Conservation (phyloP, 768 basidiomycete genomes). For the Rubroboletus pulcherrimus region DNA sequence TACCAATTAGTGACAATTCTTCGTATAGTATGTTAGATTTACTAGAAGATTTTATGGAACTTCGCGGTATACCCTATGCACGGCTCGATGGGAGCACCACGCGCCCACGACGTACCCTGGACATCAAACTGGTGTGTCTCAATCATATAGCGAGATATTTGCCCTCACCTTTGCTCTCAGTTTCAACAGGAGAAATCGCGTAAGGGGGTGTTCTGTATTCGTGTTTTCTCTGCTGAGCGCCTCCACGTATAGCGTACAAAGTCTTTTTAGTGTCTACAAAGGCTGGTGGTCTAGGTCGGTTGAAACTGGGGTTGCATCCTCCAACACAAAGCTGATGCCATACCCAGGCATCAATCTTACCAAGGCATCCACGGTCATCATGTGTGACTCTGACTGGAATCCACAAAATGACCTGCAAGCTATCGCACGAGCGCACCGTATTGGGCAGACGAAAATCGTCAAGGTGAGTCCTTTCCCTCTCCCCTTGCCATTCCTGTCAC, state of each 20-base stretch:
- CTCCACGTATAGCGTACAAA: slow-evolving; percentile 44
- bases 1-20: background rate
- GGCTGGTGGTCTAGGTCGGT: slow-evolving; percentile 64
- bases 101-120: slow-evolving; percentile 52
- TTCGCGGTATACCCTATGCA: slow-evolving; percentile 57
- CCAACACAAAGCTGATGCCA: slow-evolving; percentile 16
- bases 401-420: slow-evolving; percentile 82
- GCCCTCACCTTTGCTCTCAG: slow-evolving; percentile 24
- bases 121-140: slow-evolving; percentile 50
- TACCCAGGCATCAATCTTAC: slow-evolving; percentile 73
- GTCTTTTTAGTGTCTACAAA: slow-evolving; percentile 69
- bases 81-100: slow-evolving; percentile 55
- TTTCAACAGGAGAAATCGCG: slow-evolving; percentile 59
- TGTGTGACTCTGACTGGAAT: slow-evolving; percentile 72
- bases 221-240: slow-evolving; percentile 2
- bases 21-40: slow-evolving; percentile 59
- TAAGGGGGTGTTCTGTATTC: slow-evolving; percentile 27
- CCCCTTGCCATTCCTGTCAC: background rate
- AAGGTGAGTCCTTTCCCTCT: slow-evolving; percentile 39
- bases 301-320: background rate
- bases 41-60: slow-evolving; percentile 61
- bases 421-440: slow-evolving; percentile 80
- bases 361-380: slow-evolving; percentile 74
- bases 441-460: slow-evolving; percentile 71
- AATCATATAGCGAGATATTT: background rate